Evolutionary conservation across 371 early-diverging fungal genomes (phyloP), one percentile per base, ranked within the genome.

Genomic region (Lichtheimia ramosa): DNA sequence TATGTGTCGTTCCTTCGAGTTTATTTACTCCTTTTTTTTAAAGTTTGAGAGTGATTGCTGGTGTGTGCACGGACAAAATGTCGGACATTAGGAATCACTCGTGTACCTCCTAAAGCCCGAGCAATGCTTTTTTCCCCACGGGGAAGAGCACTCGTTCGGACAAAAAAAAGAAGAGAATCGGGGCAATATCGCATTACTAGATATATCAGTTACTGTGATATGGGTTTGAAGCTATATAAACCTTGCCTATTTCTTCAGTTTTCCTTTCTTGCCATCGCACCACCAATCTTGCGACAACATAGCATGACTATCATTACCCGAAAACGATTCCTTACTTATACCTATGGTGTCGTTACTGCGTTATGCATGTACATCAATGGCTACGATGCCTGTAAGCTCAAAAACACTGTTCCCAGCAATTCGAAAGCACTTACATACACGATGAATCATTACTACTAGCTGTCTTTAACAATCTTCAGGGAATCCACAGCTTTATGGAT

Each of bases 351-450:
- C 10, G 43, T 51, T 46, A 56, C 65, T 16, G 24, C 69, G 27
- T 58, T 65, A 15, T 54, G 58, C 60, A 69, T 69, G 69, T 69
- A 62, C 54, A 69, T 69, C 56, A 65, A 69, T 23, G 69, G 69
- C 8, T 69, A 57, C 51, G 69, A 69, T 56, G 69, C 69, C 20
- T 64, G 69, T 68, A 54, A 64, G 64, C 48, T 10, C 18, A 39
- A 14, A 15, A 5, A 18, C 5, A 2, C 51, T 24, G 2, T 18
- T 23, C 34, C 34, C 5, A 34, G 8, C 34, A 34, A 25, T 10
- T 10, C 10, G 34, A 34, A 34, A 34, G 5, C 2, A 8, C 27
- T 56, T 13, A 34, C 18, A 50, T 18, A n/a, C 5, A 41, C 1
- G 23, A 20, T 14, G 20, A 20, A 8, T 7, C 12, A 21, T n/a